A percentile compares a stretch with the other conserved stretches of the same genome.
These are phyloP conservation scores for Calocybe cyanea DNA, from an alignment of 768 basidiomycete genomes.

Conservation along the genomic window DNA sequence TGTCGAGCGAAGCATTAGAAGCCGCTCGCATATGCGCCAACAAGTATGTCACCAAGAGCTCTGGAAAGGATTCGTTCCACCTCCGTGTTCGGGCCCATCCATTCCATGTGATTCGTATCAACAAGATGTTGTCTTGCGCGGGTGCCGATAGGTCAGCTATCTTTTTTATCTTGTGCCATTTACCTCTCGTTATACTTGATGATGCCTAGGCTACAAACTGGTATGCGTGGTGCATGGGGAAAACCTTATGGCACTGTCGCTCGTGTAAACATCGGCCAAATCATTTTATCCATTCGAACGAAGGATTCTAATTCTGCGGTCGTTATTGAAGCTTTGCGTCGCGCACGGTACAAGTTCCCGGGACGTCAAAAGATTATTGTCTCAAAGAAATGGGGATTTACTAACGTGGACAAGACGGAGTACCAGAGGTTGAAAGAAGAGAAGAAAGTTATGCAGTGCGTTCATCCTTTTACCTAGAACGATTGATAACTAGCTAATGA, in stretches of 20 bases:
- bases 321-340: conserved; percentile 95
- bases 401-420: conserved; percentile 86
- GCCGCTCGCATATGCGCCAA: conserved; percentile 99
- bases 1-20: conserved; percentile 93
- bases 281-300: conserved; percentile 84
- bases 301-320: conserved; percentile 85
- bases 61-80: conserved; percentile 99
- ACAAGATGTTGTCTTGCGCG: conserved; percentile 99
- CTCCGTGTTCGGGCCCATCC: conserved; percentile 95
- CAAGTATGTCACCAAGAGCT: conserved; percentile 98
- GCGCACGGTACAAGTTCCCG: conserved; percentile 99
- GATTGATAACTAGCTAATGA: no score
- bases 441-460: conserved; percentile 84
- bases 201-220: conserved; percentile 79
- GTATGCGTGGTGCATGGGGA: conserved; percentile 99
- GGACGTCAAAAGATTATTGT: conserved; percentile 96
- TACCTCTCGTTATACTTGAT: no score
- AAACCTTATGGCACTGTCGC: conserved; percentile 97
- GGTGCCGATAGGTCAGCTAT: conserved; percentile 89
- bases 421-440: conserved; percentile 87
- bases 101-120: conserved; percentile 98
- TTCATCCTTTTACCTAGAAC: no score
- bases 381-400: conserved; percentile 99
- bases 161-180: background rate
- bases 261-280: conserved; percentile 95